Conservation (phyloP, 192 early-diverging fungal species). For the Thamnidium elegans region DNA sequence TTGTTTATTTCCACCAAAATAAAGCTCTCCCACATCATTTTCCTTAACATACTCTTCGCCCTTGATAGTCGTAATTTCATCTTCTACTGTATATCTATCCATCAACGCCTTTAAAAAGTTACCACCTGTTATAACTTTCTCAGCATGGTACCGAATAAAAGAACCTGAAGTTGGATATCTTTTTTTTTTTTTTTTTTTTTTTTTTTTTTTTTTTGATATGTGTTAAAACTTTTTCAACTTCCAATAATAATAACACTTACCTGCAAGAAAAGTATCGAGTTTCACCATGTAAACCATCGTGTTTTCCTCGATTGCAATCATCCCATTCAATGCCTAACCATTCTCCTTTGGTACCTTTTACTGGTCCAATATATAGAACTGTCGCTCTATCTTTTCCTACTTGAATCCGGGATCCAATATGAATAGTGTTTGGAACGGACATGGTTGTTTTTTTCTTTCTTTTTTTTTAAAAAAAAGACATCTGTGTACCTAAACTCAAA, state of each 20-base stretch:
- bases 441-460: background rate
- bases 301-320: conserved; percentile 54
- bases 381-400: conserved; percentile 41
- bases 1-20: conserved; percentile 44
- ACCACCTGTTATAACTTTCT: conserved; percentile 42
- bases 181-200: no score
- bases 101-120: conserved; percentile 42
- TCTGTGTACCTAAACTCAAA: no score
- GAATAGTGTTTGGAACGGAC: background rate
- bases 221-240: background rate
- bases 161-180: conserved; percentile 49
- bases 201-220: no score
- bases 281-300: conserved; percentile 53
- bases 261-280: conserved; percentile 52
- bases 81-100: conserved; percentile 39
- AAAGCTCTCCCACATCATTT: conserved; percentile 28
- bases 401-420: conserved; percentile 44
- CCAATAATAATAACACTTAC: conserved; percentile 16
- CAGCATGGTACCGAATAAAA: conserved; percentile 47
- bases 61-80: conserved; percentile 9
- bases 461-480: no score
- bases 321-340: conserved; percentile 71
- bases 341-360: conserved; percentile 43
- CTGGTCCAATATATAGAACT: conserved; percentile 47
- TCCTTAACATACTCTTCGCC: conserved; percentile 16